phyloP scores from a whole-genome alignment of 2,329 filamentous ascomycete species.

The Endoconidiophora laricicola region DNA sequence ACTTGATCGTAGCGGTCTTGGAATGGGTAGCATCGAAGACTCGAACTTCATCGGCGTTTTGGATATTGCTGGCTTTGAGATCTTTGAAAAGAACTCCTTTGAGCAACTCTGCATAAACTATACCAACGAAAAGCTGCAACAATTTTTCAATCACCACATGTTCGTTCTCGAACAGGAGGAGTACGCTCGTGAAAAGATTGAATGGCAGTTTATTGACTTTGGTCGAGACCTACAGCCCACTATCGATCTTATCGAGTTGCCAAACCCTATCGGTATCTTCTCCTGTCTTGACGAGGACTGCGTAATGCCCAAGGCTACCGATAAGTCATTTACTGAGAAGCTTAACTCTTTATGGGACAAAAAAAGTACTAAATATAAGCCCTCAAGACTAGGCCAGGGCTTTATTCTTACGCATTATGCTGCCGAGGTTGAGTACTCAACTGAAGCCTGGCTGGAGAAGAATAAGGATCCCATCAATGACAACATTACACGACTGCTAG shows the following conservation, averaged over 20 bases:
- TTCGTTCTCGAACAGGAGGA: slow-evolving; percentile 98
- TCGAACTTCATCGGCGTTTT: slow-evolving; percentile 94
- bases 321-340: slow-evolving; percentile 94
- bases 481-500: slow-evolving; percentile 80
- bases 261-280: slow-evolving; percentile 97
- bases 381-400: slow-evolving; percentile 73
- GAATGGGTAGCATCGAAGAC: slow-evolving; percentile 56
- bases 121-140: slow-evolving; percentile 96
- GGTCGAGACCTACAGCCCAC: slow-evolving; percentile 93
- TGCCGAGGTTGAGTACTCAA: slow-evolving; percentile 93
- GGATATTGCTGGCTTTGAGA: slow-evolving; percentile 98
- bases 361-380: slow-evolving; percentile 83
- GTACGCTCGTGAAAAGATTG: slow-evolving; percentile 91
- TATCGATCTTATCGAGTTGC: slow-evolving; percentile 88
- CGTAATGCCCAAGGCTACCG: slow-evolving; percentile 97
- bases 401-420: slow-evolving; percentile 96
- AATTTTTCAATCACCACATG: slow-evolving; percentile 99
- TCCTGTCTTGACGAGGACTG: slow-evolving; percentile 95
- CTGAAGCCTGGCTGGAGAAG: slow-evolving; percentile 90
- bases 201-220: slow-evolving; percentile 99
- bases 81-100: slow-evolving; percentile 96
- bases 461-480: slow-evolving; percentile 98
- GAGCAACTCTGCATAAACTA: slow-evolving; percentile 99
- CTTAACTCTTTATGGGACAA: slow-evolving; percentile 94
- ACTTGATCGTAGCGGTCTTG: slow-evolving; percentile 69